Conservation (phyloP, 2,329 filamentous ascomycete genomes). For the Onygenales sp. region DNA sequence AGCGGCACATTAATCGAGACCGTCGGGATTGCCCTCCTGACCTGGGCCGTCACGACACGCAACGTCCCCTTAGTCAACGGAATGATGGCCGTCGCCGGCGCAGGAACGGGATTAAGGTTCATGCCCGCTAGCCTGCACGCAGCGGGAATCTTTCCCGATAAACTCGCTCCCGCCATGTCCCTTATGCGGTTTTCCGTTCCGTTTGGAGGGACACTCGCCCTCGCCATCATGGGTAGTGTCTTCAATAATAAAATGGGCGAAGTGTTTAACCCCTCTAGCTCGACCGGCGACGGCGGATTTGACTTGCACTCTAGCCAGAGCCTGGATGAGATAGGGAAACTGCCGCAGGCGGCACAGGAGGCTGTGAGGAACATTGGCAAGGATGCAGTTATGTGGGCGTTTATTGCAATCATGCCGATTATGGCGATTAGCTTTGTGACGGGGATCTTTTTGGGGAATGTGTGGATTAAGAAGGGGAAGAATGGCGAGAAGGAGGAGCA, state of each 20-base stretch:
- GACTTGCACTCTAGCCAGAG: constrained; percentile 26
- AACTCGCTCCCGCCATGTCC: constrained; percentile 50
- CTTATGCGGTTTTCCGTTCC: constrained; percentile 51
- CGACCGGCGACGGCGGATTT: constrained; percentile 19
- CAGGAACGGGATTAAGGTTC: constrained; percentile 54
- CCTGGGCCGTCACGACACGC: constrained; percentile 45
- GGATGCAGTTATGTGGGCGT: constrained; percentile 56
- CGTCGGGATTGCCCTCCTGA: constrained; percentile 49
- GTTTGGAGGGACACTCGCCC: constrained; percentile 54
- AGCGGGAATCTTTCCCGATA: constrained; percentile 50
- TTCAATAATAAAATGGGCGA: constrained; percentile 51
- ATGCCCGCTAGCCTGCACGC: constrained; percentile 57
- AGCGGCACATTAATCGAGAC: constrained; percentile 49
- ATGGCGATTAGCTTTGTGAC: constrained; percentile 41
- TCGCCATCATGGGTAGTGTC: constrained; percentile 59
- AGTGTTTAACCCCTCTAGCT: constrained; percentile 15
- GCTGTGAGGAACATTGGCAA: constrained; percentile 37
- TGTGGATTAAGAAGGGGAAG: constrained; percentile 37
- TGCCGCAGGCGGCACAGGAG: constrained; percentile 27
- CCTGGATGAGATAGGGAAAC: constrained; percentile 26
- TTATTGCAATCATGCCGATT: constrained; percentile 52
- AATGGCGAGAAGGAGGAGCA: constrained; percentile 12
- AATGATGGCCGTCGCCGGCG: constrained; percentile 57
- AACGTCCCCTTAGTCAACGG: constrained; percentile 47
- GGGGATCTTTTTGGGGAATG: constrained; percentile 41